Conservation (phyloP, 805 yeast species). For the Ogataea dorogensis region DNA sequence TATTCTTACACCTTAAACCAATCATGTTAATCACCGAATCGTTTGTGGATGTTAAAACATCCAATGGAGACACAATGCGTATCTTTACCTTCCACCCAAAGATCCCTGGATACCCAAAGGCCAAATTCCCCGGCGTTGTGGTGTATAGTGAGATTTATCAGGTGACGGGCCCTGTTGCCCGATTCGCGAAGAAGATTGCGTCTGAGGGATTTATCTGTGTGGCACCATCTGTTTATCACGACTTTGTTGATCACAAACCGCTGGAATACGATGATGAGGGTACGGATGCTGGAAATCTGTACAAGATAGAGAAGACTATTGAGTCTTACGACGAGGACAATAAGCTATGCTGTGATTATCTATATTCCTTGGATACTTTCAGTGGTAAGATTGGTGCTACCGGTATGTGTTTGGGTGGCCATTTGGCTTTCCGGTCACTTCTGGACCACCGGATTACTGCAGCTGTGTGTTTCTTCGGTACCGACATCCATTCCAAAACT, state of each 20-base stretch:
- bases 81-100: conserved; percentile 65
- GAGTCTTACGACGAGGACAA: conserved; percentile 77
- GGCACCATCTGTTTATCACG: conserved; percentile 79
- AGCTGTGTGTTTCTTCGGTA: conserved; percentile 74
- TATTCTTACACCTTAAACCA: conserved; percentile 9
- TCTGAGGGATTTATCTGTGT: conserved; percentile 76
- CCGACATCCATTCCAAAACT: conserved; percentile 70
- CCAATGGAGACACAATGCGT: conserved; percentile 65
- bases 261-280: conserved; percentile 70
- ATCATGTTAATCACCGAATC: conserved; percentile 70
- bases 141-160: conserved; percentile 82
- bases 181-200: conserved; percentile 77
- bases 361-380: conserved; percentile 56
- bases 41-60: conserved; percentile 61
- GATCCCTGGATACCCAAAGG: conserved; percentile 70
- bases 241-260: conserved; percentile 60
- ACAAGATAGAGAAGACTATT: conserved; percentile 64
- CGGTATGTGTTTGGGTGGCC: conserved; percentile 88
- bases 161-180: conserved; percentile 76
- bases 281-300: conserved; percentile 70
- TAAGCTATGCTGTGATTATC: conserved; percentile 59
- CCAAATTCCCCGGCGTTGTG: conserved; percentile 77
- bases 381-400: conserved; percentile 76
- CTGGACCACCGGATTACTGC: conserved; percentile 64
- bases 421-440: conserved; percentile 69